Percentiles rank a stretch among this genome's conserved stretches.
Conservation (phyloP, 2,329 filamentous ascomycete species). For the Thermochaetoides dissita region DNA sequence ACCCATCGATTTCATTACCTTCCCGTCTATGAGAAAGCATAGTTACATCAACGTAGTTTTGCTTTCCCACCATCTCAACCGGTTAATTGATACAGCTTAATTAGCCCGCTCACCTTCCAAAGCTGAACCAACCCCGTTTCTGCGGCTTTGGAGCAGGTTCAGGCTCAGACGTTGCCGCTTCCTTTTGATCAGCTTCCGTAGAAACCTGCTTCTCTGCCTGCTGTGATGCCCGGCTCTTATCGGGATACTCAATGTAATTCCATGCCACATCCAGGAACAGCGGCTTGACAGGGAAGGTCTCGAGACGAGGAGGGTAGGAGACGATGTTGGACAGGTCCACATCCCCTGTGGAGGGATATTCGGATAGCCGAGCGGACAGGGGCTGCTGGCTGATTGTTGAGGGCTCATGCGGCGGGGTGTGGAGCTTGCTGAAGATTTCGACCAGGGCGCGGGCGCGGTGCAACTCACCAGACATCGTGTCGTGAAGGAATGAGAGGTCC, state of each 20-base stretch:
- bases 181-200: constrained; percentile 17
- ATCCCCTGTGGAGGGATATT: constrained; percentile 54
- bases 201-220: constrained; percentile 6
- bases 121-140: constrained; percentile 69
- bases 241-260: constrained; percentile 93
- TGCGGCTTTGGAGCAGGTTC: constrained; percentile 25
- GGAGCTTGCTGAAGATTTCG: constrained; percentile 56
- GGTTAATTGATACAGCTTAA: no score
- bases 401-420: constrained; percentile 17
- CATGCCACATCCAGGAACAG: constrained; percentile 92
- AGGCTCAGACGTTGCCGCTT: constrained; percentile 1
- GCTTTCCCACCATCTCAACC: no score
- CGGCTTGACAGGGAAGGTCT: constrained; percentile 80
- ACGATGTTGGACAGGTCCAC: constrained; percentile 72
- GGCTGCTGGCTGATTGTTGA: constrained; percentile 33
- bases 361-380: constrained; percentile 59
- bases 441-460: constrained; percentile 76
- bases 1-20: no score
- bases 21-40: no score
- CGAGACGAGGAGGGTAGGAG: constrained; percentile 70
- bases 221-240: constrained; percentile 26
- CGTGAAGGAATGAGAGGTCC: constrained; percentile 44
- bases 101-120: constrained; percentile 32
- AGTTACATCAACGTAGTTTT: no score
- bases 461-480: constrained; percentile 55